A percentile compares a stretch with the other conserved stretches of the same genome.
These are phyloP conservation scores for Pseudogymnoascus sp. DNA, from an alignment of 2,329 filamentous ascomycete species.

Conservation along the genomic window DNA sequence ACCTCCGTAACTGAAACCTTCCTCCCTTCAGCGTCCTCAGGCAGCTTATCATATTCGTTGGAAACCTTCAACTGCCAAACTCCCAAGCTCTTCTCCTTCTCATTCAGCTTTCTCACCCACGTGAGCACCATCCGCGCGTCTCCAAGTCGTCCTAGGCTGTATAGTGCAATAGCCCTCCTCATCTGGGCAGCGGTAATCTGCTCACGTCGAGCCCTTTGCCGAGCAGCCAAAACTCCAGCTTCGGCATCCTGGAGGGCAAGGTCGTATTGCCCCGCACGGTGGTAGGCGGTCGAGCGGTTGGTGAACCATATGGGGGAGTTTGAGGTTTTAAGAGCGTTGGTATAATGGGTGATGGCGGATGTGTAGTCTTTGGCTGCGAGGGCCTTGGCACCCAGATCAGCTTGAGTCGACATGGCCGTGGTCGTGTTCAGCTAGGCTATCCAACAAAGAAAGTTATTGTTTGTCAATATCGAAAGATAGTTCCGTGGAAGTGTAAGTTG, in stretches of 20 bases:
- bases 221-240: slow-evolving; percentile 53
- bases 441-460: background rate
- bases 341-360: slow-evolving; percentile 61
- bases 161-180: slow-evolving; percentile 67
- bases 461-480: background rate
- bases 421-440: background rate
- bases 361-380: slow-evolving; percentile 56
- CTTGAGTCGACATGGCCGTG: slow-evolving; percentile 40
- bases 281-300: slow-evolving; percentile 71
- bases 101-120: slow-evolving; percentile 45
- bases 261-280: slow-evolving; percentile 53
- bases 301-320: slow-evolving; percentile 73
- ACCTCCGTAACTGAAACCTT: slow-evolving; percentile 43
- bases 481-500: background rate
- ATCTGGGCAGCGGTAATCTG: slow-evolving; percentile 76
- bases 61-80: slow-evolving; percentile 54
- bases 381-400: slow-evolving; percentile 49
- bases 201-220: slow-evolving; percentile 63
- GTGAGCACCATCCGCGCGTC: slow-evolving; percentile 67
- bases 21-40: slow-evolving; percentile 41
- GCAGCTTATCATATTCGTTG: slow-evolving; percentile 41
- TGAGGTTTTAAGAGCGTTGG: slow-evolving; percentile 62
- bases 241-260: slow-evolving; percentile 65
- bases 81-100: slow-evolving; percentile 43
- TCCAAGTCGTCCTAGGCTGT: slow-evolving; percentile 61